Conservation (phyloP, 2,329 filamentous ascomycete species). For the Aspergillus texensis region DNA sequence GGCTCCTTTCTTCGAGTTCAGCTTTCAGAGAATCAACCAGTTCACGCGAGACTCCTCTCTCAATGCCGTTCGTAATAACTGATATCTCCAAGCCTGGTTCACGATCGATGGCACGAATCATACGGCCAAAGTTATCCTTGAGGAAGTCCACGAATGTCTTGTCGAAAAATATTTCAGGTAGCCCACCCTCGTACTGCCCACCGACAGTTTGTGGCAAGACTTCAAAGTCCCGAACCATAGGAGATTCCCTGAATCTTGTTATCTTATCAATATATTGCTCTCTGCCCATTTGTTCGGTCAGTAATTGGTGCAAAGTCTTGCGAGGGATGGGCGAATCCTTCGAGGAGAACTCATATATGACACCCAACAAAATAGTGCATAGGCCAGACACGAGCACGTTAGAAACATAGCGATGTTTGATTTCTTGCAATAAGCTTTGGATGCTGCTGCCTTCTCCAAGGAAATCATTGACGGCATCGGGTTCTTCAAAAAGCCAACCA, state of each 20-base stretch:
- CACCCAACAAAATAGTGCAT: constrained; percentile 79
- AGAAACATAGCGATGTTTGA: constrained; percentile 63
- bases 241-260: constrained; percentile 73
- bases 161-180: constrained; percentile 86
- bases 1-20: constrained; percentile 74
- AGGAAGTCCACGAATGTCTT: constrained; percentile 87
- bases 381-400: constrained; percentile 76
- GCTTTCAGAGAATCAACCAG: constrained; percentile 81
- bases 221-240: constrained; percentile 85
- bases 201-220: constrained; percentile 73
- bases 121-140: constrained; percentile 90
- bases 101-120: constrained; percentile 83
- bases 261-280: constrained; percentile 86
- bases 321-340: constrained; percentile 92
- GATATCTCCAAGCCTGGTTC: constrained; percentile 87
- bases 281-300: constrained; percentile 76
- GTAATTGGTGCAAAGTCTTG: constrained; percentile 75
- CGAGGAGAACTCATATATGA: constrained; percentile 95
- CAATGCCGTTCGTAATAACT: constrained; percentile 74
- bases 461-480: constrained; percentile 89
- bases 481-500: constrained; percentile 89
- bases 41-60: constrained; percentile 91
- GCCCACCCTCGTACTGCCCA: constrained; percentile 52
- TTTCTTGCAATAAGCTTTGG: constrained; percentile 78
- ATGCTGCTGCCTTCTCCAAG: constrained; percentile 88